A percentile compares a stretch with the other conserved stretches of the same genome.
Conservation (phyloP, 2,329 filamentous ascomycete species). For the Sporothrix globosa region DNA sequence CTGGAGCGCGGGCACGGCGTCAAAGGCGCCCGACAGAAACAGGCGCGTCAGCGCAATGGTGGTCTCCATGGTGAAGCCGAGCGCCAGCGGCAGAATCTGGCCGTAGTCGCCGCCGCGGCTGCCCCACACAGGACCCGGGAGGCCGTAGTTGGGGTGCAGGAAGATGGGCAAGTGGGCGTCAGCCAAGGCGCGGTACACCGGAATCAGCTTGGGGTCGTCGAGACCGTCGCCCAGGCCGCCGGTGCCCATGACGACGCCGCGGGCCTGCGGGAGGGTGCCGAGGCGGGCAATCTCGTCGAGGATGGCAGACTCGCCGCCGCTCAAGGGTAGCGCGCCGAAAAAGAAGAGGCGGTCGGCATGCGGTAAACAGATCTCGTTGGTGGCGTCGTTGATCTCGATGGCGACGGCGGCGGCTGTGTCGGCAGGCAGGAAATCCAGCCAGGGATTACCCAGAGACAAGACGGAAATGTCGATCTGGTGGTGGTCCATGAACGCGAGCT, state of each 20-base stretch:
- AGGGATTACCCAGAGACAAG: conserved; percentile 83
- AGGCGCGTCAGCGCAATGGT: conserved; percentile 83
- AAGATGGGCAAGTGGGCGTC: conserved; percentile 68
- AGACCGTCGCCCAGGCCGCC: conserved; percentile 74
- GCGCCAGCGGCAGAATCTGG: conserved; percentile 76
- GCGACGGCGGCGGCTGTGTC: conserved; percentile 66
- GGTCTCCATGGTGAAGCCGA: conserved; percentile 85
- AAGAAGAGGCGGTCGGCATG: conserved; percentile 71
- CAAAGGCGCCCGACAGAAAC: conserved; percentile 78
- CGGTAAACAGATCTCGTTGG: conserved; percentile 67
- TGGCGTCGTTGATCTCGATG: conserved; percentile 70
- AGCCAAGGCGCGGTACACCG: conserved; percentile 69
- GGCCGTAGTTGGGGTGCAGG: conserved; percentile 83
- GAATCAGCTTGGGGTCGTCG: conserved; percentile 71
- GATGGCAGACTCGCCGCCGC: conserved; percentile 62
- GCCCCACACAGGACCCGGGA: conserved; percentile 76
- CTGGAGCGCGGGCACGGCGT: conserved; percentile 66
- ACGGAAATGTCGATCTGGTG: conserved; percentile 79
- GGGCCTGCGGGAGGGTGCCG: conserved; percentile 62
- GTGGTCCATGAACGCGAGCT: conserved; percentile 79
- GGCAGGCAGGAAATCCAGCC: conserved; percentile 77
- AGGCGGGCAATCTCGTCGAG: conserved; percentile 68
- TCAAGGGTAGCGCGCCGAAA: conserved; percentile 77
- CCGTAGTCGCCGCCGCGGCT: conserved; percentile 70
- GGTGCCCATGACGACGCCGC: conserved; percentile 81